phyloP scores from a whole-genome alignment of 1,284 basidiomycete species.

The Somion occarium region DNA sequence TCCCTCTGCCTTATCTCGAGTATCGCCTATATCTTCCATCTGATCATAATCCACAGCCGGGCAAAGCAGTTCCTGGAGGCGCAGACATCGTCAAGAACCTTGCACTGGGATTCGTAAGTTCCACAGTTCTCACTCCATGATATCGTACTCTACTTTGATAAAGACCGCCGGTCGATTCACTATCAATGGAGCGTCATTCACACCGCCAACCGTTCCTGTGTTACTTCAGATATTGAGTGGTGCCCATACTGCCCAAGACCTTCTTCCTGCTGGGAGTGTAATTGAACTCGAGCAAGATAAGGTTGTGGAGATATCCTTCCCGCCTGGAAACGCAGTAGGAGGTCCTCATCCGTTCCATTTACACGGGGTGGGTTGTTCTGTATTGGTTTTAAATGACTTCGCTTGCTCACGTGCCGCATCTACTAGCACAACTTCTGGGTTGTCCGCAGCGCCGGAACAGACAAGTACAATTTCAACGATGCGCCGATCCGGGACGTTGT shows the following conservation, averaged over 20 bases:
- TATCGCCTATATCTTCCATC: neutral
- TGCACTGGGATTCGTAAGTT: neutral
- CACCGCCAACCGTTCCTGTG: constrained; percentile 26
- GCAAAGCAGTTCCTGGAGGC: constrained; percentile 20
- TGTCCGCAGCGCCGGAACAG: constrained; percentile 2
- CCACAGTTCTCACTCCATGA: neutral
- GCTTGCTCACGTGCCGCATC: neutral
- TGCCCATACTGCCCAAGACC: constrained; percentile 21
- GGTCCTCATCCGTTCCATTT: constrained; percentile 37
- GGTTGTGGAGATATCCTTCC: constrained; percentile 31
- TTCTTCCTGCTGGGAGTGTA: constrained; percentile 29
- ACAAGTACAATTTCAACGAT: constrained; percentile 30
- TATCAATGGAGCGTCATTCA: constrained; percentile 24
- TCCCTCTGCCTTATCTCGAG: neutral
- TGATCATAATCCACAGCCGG: constrained; percentile 20
- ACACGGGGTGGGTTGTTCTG: constrained; percentile 28
- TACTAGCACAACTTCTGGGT: constrained; percentile 6
- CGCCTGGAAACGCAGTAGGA: constrained; percentile 23
- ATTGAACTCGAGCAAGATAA: constrained; percentile 25
- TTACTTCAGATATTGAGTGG: constrained; percentile 34
- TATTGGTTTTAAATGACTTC: neutral
- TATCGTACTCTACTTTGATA: neutral
- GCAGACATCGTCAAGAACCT: constrained; percentile 27
- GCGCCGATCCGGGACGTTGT: constrained; percentile 20
- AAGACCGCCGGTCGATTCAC: neutral